Conservation (phyloP, 2,329 filamentous ascomycete genomes). For the Ophiostoma piceae region DNA sequence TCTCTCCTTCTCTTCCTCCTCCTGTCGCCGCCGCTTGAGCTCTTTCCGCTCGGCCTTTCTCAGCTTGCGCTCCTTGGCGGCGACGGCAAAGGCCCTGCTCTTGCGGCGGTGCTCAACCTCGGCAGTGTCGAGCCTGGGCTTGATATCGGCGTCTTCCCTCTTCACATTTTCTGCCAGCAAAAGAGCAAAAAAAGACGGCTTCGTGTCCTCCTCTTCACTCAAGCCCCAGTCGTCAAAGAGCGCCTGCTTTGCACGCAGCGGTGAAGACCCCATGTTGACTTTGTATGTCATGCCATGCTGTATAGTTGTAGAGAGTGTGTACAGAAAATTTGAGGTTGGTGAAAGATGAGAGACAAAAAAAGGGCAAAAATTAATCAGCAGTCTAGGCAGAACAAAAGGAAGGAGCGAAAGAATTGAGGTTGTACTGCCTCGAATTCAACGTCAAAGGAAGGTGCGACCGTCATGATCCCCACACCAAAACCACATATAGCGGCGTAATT, state of each 20-base stretch:
- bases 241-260: constrained; percentile 20
- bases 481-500: neutral
- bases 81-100: constrained; percentile 30
- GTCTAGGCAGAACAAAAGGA: neutral
- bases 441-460: neutral
- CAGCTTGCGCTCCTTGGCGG: constrained; percentile 6
- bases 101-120: constrained; percentile 32
- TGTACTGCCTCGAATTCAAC: neutral
- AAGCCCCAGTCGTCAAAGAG: constrained; percentile 22
- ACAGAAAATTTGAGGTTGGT: neutral
- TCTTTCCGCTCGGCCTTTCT: neutral
- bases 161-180: neutral
- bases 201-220: constrained; percentile 12
- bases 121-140: neutral
- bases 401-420: neutral
- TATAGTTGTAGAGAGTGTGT: neutral
- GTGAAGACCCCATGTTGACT: constrained; percentile 7
- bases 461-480: neutral
- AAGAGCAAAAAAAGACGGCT: neutral
- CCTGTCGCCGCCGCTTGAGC: neutral
- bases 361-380: neutral
- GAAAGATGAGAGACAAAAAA: too few species aligned
- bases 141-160: neutral
- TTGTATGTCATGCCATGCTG: neutral
- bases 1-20: neutral